Evolutionary conservation across 2,329 filamentous ascomycete species (phyloP).

Genomic region (Didymella segeticola): DNA sequence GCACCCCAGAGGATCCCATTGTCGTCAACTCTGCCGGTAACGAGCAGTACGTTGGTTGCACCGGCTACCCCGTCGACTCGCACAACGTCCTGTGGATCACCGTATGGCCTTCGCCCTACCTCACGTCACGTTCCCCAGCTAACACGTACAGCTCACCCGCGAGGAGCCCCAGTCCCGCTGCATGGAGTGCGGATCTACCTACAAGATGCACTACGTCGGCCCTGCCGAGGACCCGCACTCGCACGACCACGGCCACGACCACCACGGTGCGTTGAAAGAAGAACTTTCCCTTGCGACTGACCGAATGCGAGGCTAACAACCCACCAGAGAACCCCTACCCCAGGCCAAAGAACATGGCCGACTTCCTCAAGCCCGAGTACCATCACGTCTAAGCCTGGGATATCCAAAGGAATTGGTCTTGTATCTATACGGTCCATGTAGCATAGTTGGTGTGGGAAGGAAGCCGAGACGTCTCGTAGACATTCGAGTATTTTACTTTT

Average conservation of each 20-base stretch:
- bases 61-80: constrained; percentile 89
- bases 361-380: constrained; percentile 96
- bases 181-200: constrained; percentile 93
- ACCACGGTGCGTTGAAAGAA: constrained; percentile 31
- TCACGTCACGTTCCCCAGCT: background rate
- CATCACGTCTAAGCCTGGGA: constrained; percentile 63
- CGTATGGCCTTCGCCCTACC: constrained; percentile 63
- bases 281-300: too few relatives aligned
- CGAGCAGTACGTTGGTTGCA: constrained; percentile 97
- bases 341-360: constrained; percentile 89
- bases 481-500: constrained; percentile 7
- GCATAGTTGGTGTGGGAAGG: constrained; percentile 41
- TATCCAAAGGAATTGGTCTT: constrained; percentile 22
- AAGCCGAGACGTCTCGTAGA: constrained; percentile 21
- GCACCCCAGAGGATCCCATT: constrained; percentile 86
- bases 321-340: constrained; percentile 61
- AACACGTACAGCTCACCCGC: constrained; percentile 71
- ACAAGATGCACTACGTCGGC: constrained; percentile 98
- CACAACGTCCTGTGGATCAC: constrained; percentile 91
- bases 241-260: constrained; percentile 60
- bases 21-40: constrained; percentile 88
- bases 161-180: constrained; percentile 93
- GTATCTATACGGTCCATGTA: constrained; percentile 46
- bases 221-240: constrained; percentile 74
- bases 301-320: background rate